Evolutionary conservation across 768 basidiomycete species (phyloP), one percentile per base, ranked within the genome.

Genomic region (Kwoniella dejecticola): DNA sequence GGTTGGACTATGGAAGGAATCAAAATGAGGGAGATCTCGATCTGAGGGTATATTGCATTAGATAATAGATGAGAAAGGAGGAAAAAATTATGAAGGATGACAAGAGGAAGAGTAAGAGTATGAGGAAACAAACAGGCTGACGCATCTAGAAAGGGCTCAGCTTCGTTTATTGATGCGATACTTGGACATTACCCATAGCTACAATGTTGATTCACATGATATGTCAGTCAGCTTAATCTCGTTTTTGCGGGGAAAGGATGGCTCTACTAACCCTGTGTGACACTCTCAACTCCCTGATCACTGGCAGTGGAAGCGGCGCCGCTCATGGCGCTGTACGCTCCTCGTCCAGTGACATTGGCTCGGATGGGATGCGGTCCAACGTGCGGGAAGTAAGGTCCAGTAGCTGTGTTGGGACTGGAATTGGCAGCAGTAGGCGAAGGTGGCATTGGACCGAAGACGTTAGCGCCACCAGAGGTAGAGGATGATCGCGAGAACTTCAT

Each of bases 331-430:
- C 50, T 57, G n/a, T 64, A 58, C 8, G 60, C 56, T 23, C 48
- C 60, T 38, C 41, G 44, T 33, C 58, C 59, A 42, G 42, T 68
- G 17, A 53, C 60, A 36, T 62, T 62, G 4, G 60, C 60, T 29
- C 60, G 29, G 10, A 62, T 62, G 19, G 60, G 60, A 54, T 62
- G 62, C 27, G 44, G 60, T 17, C 62, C 49, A 12, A 47, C 50
- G 27, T 52, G 53, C 3, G 71, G 69, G 48, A 73, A 73, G 27
- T 62, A 70, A 42, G 63, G 71, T 15, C 66, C 69, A 50, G 63
- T 73, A n/a, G 71, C 68, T 17, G 71, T 73, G 44, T 65, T 70
- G 2, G 71, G 69, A 52, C 69, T 69, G 3, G 56, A 52, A 15
- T 40, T 67, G 2, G 62, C 45, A 12, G 57, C 62, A 24, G 63